phyloP scores from a whole-genome alignment of 2,329 filamentous ascomycete genomes.

The Cladosporium sp. region DNA sequence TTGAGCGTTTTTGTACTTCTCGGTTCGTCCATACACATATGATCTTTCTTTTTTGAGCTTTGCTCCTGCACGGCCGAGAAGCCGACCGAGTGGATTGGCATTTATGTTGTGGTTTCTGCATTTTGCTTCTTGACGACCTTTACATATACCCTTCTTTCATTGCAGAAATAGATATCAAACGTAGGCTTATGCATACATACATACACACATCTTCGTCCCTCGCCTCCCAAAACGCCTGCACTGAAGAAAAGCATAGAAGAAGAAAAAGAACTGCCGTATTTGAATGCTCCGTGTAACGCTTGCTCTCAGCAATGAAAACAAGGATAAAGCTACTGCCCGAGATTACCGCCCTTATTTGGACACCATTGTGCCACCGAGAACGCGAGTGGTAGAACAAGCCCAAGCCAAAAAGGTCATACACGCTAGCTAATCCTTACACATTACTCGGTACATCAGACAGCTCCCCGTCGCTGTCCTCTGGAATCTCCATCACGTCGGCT shows the following conservation, averaged over 20 bases:
- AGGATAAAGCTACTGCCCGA: neutral
- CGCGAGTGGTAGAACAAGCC: neutral
- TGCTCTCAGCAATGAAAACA: neutral
- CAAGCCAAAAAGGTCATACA: neutral
- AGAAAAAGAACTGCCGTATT: neutral
- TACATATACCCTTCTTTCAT: neutral
- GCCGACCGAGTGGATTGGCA: neutral
- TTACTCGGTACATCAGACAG: constrained; percentile 33
- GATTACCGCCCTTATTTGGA: neutral
- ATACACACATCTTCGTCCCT: neutral
- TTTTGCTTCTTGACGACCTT: neutral
- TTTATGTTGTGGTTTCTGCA: neutral
- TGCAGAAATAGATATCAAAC: neutral
- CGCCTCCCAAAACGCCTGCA: neutral
- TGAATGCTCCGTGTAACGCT: neutral
- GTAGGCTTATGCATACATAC: neutral
- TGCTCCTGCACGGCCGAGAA: no score
- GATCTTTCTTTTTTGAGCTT: neutral
- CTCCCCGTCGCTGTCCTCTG: constrained; percentile 31
- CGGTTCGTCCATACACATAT: neutral
- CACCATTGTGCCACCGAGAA: neutral
- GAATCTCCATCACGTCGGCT: constrained; percentile 31
- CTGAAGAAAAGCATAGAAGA: neutral
- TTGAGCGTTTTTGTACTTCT: neutral
- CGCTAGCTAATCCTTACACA: constrained; percentile 28